Evolutionary conservation across 306 rosid genomes (phyloP), one percentile per base, ranked within the genome.

Genomic region (Elaeagnus macrophylla): DNA sequence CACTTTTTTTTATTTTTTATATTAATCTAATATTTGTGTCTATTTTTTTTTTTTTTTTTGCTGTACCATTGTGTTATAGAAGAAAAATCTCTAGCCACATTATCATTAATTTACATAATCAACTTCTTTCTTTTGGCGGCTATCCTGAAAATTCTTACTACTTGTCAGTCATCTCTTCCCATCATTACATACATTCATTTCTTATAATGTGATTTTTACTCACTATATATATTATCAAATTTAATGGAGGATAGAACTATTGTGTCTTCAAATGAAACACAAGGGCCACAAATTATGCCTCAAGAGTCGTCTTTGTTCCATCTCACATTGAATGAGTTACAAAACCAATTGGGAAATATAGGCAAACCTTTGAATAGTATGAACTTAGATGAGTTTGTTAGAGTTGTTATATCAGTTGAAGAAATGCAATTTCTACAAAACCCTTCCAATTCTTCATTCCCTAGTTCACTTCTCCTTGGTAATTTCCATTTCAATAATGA

Each of bases 311-410:
- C 72, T 63, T 14, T 60, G 7, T 67, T 38, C 55, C 67, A 51
- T 62, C 75, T 57, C 43, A 65, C 7, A 0, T 51, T 64, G 57
- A 75, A 75, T 45, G 79, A 62, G 72, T 66, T 65, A 55, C 60
- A 71, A 36, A 68, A 65, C 66, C 72, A 64, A n/a, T 25, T 25
- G 59, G 77, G 52, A 46, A 53, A 65, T 43, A 54, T 65, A 56
- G 62, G 55, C 16, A 74, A 59, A 47, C 61, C 68, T 12, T 61
- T 61, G 52, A 56, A 67, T 45, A 20, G 38, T 25, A 67, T 63
- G 64, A 61, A 55, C 55, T 61, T 69, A 46, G 82, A 72, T 72
- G 82, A 70, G 65, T 39, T 71, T 52, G 41, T 66, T 0, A 64
- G 60, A 44, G 53, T 62, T 72, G 64, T 69, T 57, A 64, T 58